Percentiles rank a stretch among this genome's conserved stretches.
phyloP scores from a whole-genome alignment of 1,284 basidiomycete genomes.

The Apiotrichum brassicae region DNA sequence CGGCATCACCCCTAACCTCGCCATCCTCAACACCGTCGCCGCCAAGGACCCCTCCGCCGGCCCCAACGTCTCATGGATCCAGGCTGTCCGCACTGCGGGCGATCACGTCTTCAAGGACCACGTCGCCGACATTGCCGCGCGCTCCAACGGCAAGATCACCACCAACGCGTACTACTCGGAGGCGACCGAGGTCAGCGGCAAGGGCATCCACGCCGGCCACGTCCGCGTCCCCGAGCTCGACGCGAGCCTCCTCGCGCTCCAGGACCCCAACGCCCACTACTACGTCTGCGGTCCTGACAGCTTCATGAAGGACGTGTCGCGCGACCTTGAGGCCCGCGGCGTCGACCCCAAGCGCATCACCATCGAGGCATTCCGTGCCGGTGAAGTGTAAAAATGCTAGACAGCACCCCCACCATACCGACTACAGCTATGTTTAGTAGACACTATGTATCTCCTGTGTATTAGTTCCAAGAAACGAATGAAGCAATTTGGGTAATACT shows the following conservation, averaged over 20 bases:
- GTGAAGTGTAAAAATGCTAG: slow-evolving; percentile 17
- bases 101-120: slow-evolving; percentile 19
- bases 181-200: neutral
- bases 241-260: slow-evolving; percentile 19
- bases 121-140: slow-evolving; percentile 13
- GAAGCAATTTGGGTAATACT: too few relatives aligned
- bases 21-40: slow-evolving; percentile 31
- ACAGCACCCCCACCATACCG: too few relatives aligned
- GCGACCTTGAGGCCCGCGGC: slow-evolving; percentile 18
- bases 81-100: slow-evolving; percentile 8
- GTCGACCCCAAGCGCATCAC: slow-evolving; percentile 23
- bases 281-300: slow-evolving; percentile 31
- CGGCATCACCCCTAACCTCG: slow-evolving; percentile 33
- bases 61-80: slow-evolving; percentile 21
- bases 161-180: slow-evolving; percentile 21
- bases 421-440: too few relatives aligned
- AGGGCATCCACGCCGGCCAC: slow-evolving; percentile 10
- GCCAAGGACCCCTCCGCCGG: slow-evolving; percentile 1
- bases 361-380: slow-evolving; percentile 31
- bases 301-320: slow-evolving; percentile 25
- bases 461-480: too few relatives aligned
- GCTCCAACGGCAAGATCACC: slow-evolving; percentile 19
- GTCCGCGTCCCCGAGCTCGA: slow-evolving; percentile 16
- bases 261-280: slow-evolving; percentile 23
- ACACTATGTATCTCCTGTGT: too few relatives aligned